Evolutionary conservation across 2,329 filamentous ascomycete genomes (phyloP), one percentile per base, ranked within the genome.

Genomic region (Lasiodiplodia sp.): DNA sequence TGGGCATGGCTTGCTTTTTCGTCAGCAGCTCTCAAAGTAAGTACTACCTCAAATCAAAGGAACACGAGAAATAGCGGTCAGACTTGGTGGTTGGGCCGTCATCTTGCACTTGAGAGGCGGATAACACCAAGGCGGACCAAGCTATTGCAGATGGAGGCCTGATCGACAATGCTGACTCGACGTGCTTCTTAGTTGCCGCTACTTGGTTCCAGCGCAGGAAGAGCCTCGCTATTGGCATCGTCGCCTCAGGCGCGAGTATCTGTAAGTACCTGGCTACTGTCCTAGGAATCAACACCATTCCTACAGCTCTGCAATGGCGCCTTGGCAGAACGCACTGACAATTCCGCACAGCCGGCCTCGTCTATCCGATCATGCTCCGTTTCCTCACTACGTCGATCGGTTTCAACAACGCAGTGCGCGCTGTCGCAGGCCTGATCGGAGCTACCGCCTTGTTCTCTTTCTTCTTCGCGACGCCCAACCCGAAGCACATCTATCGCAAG

Each of bases 1-100:
- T 85, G 11, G 84, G 84, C 11, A 85, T 85, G 83, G 79, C 82
- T n/a, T 85, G 83, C 71, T 85, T 84, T 74, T 86, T 86, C 71
- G 84, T 85, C 4, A 81, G 81, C 28, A 84, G 83, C 70, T 85
- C 83, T 28, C 83, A 85, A 76, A 78, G 83, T 84, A 79, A 68
- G 79, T 74, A 16, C 34, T n/a, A 44, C 47, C 23, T 4, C 51
- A 25, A 66, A 55, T 52, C 60, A 64, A 66, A 38, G 31, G 5
- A 56, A 56, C 63, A 44, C 51, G 51, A 56, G 28, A 47, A 16
- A n/a, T 25, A 44, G 10, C 60, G 25, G 47, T 34, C 44, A 28
- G 18, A n/a, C 16, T 23, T 10, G 7, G 25, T n/a, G 16, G 57
- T 67, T 58, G 63, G 51, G 63, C 38, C 52, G 34, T 55, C 14